Evolutionary conservation across 2,329 filamentous ascomycete species (phyloP).

Genomic region (Microcyclosporella mali): DNA sequence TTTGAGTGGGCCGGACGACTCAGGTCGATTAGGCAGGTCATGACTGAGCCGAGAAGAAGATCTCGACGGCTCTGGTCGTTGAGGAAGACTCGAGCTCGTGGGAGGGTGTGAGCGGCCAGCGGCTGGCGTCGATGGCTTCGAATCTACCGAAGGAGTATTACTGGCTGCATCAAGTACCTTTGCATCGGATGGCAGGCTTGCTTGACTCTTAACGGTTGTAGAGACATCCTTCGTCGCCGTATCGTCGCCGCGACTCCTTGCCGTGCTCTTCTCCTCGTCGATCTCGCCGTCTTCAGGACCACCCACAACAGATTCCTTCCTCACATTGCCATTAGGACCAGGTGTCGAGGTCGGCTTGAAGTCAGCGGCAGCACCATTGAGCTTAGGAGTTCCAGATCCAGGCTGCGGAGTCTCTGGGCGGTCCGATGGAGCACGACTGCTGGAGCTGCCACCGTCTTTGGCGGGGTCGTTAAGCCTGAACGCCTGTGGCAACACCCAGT

Average conservation of each 20-base stretch:
- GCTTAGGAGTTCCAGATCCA: conserved; percentile 35
- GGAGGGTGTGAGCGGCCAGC: conserved; percentile 14
- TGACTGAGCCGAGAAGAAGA: conserved; percentile 24
- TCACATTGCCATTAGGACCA: conserved; percentile 39
- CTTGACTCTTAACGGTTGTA: conserved; percentile 12
- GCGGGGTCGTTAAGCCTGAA: conserved; percentile 45
- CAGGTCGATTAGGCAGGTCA: conserved; percentile 41
- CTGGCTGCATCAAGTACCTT: conserved; percentile 2
- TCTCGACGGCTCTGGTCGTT: conserved; percentile 31
- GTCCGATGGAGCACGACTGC: conserved; percentile 26
- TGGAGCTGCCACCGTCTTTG: conserved; percentile 23
- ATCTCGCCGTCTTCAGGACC: conserved; percentile 65
- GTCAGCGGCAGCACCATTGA: conserved; percentile 54
- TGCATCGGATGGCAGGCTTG: conserved; percentile 2
- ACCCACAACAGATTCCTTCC: conserved; percentile 22
- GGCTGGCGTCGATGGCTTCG: conserved; percentile 21
- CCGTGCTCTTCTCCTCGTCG: conserved; percentile 50
- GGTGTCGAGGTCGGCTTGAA: conserved; percentile 50
- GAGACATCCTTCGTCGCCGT: conserved; percentile 22
- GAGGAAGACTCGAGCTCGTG: conserved; percentile 18
- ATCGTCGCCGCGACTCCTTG: conserved; percentile 18
- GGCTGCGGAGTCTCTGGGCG: conserved; percentile 40
- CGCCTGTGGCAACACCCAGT: conserved; percentile 69
- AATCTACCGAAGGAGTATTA: conserved; percentile 11
- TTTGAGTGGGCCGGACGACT: conserved; percentile 8